phyloP scores from a whole-genome alignment of 495 filamentous ascomycete genomes.

The Penicillium longicatenatum region DNA sequence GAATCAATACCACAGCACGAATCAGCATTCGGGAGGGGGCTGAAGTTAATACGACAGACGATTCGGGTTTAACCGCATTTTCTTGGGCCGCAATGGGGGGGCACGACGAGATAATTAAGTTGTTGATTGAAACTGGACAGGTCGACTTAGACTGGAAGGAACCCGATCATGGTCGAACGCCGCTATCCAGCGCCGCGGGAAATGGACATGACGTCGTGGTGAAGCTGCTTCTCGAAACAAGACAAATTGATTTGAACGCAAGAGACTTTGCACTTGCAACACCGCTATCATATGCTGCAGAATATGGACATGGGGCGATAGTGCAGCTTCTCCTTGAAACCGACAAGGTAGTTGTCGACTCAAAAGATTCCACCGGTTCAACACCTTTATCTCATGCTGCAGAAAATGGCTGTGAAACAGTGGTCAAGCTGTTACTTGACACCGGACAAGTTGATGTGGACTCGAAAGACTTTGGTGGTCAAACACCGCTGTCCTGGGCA shows the following conservation, averaged over 20 bases:
- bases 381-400: slow-evolving; percentile 7
- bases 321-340: background rate
- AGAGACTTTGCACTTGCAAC: background rate
- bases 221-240: background rate
- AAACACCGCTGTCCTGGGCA: background rate
- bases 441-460: background rate
- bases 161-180: background rate
- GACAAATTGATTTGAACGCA: background rate
- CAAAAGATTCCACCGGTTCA: background rate
- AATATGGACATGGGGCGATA: background rate
- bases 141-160: background rate
- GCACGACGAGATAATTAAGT: background rate
- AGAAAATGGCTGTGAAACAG: background rate
- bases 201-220: background rate
- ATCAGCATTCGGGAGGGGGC: background rate
- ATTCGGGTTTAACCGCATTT: background rate
- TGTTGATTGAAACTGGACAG: background rate
- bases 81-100: background rate
- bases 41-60: background rate
- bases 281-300: background rate
- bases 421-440: slow-evolving; percentile 2
- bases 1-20: background rate
- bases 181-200: background rate
- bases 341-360: background rate
- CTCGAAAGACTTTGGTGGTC: background rate